Conservation (phyloP, 805 yeast species). For the Wickerhamomyces alni region DNA sequence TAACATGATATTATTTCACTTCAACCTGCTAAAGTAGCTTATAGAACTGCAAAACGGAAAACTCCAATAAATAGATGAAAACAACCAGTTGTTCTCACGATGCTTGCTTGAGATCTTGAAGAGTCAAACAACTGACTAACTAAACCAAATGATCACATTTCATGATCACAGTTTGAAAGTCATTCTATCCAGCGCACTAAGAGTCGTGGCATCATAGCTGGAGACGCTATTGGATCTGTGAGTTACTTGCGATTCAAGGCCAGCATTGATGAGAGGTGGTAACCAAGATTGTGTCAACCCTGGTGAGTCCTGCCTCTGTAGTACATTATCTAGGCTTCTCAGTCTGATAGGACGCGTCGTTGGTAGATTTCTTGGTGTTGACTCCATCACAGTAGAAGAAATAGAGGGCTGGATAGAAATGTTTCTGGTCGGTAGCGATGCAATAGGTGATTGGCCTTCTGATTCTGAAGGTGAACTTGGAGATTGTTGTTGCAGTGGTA, state of each 20-base stretch:
- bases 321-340: background rate
- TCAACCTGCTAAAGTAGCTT: too few species aligned
- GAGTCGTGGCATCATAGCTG: slow-evolving; percentile 1
- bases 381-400: too few species aligned
- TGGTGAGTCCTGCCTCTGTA: background rate
- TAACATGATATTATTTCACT: too few species aligned
- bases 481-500: background rate
- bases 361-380: background rate
- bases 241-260: background rate
- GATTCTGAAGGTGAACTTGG: too few species aligned
- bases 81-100: too few species aligned
- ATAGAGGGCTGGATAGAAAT: too few species aligned
- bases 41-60: too few species aligned
- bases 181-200: slow-evolving; percentile 2
- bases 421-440: too few species aligned
- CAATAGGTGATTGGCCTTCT: too few species aligned
- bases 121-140: too few species aligned
- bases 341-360: background rate
- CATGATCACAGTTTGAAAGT: background rate
- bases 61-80: too few species aligned
- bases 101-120: too few species aligned
- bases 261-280: background rate
- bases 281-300: background rate
- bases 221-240: background rate
- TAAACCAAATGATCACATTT: background rate